Evolutionary conservation across 495 filamentous ascomycete genomes (phyloP).

Genomic region (Hypoxylon rickii): DNA sequence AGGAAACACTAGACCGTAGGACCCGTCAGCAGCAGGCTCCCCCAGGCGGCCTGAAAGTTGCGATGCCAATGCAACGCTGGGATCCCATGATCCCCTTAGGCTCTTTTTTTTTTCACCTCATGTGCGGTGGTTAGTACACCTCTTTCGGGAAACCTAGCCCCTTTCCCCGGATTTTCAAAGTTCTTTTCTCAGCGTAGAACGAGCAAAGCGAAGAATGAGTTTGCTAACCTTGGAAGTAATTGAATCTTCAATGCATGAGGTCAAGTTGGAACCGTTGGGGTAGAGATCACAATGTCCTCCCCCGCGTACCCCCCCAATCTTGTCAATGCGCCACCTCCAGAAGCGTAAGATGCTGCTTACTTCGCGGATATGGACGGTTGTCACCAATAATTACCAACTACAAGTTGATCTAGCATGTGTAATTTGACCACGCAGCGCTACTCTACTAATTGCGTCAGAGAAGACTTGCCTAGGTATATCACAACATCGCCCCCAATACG

Average conservation of each 20-base stretch:
- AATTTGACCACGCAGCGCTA: constrained; percentile 15
- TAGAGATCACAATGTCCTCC: constrained; percentile 18
- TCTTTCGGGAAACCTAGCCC: constrained; percentile 19
- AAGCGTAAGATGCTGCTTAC: constrained; percentile 11
- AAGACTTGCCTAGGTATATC: no score
- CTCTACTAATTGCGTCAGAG: constrained; percentile 5
- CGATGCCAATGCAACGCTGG: constrained; percentile 22
- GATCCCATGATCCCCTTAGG: constrained; percentile 29
- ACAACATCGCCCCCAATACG: not conserved
- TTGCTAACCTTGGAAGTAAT: no score
- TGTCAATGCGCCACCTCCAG: constrained; percentile 19
- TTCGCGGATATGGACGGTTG: constrained; percentile 11
- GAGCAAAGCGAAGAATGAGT: no score
- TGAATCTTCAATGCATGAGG: constrained; percentile 17
- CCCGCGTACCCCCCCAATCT: constrained; percentile 9
- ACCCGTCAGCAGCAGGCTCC: constrained; percentile 16
- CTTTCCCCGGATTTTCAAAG: constrained; percentile 27
- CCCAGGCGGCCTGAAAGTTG: constrained; percentile 15
- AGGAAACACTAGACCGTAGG: constrained; percentile 7
- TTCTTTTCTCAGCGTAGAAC: no score
- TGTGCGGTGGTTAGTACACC: constrained; percentile 22
- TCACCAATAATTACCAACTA: constrained; percentile 1
- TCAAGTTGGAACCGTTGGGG: constrained; percentile 19
- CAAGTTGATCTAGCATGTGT: constrained; percentile 6
- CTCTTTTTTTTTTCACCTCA: constrained; percentile 21